Evolutionary conservation across 495 filamentous ascomycete species (phyloP), one percentile per base, ranked within the genome.

Genomic region (Talaromyces proteolyticus): DNA sequence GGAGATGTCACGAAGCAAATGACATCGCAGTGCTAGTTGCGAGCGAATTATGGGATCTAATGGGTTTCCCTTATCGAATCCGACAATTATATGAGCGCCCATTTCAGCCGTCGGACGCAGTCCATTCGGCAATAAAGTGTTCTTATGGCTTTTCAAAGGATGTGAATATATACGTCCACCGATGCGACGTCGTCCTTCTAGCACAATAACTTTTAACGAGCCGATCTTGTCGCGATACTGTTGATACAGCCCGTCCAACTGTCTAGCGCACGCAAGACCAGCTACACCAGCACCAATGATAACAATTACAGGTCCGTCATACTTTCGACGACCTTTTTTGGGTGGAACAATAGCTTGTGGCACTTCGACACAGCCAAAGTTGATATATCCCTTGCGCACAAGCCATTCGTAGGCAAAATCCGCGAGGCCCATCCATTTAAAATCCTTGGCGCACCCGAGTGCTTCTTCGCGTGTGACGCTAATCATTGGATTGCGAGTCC

Each of bases 131-230:
- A 80, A 63, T 17, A 58, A 72, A 17, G 62, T 65, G 3, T 67
- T 57, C 20, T 69, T 51, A 52, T 83, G 84, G 25, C 82, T 84
- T 40, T 75, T 76, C 46, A 99, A 74, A 42, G 84, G 81, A 60
- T 92, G 89, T 8, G 93, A 99, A 66, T 96, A 97, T 22, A 99
- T 88, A 51, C 93, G 78, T 22, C 93, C 93, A n/a, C 93, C 93
- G 29, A 99, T 79, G 23, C 93, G 80, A 57, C 82, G 82, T 57
- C 93, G 79, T 23, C 87, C 93, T 70, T 99, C 93, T 1, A 97
- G 72, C 10, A 99, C 74, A 49, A 96, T 69, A 8, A 99, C 82
- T 39, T 76, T 77, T 6, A 92, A 91, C 8, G 77, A 70, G 6
- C 75, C 73, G 55, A 87, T 84, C 42, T 74, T 70, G 44, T 85